Evolutionary conservation across 192 early-diverging fungal genomes (phyloP).

Genomic region (Diversispora epigaea): DNA sequence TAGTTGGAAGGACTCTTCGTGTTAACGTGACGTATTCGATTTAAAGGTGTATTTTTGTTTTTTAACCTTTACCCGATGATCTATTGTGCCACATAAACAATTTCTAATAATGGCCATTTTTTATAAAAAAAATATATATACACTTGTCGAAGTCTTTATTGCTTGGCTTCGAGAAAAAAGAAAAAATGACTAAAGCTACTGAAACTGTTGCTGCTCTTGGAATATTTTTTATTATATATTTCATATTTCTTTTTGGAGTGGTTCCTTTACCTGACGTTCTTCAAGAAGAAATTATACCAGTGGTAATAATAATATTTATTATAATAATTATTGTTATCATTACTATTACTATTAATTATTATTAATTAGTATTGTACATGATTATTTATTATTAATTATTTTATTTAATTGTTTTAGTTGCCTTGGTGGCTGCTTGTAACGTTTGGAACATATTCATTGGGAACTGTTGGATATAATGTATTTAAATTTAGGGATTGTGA

Average conservation of each 20-base stretch:
- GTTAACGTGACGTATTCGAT: no score
- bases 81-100: no score
- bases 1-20: no score
- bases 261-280: not conserved
- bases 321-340: not conserved
- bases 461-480: constrained; percentile 82
- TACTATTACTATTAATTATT: not conserved
- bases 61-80: no score
- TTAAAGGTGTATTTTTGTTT: no score
- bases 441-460: constrained; percentile 89
- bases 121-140: no score
- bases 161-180: no score
- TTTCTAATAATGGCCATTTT: no score
- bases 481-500: constrained; percentile 90
- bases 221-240: not conserved
- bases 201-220: not conserved
- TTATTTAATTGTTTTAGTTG: constrained; percentile 48
- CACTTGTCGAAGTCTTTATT: no score
- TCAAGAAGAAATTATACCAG: constrained; percentile 11
- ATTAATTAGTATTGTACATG: not conserved
- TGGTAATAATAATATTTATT: not conserved
- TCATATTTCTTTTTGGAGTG: not conserved
- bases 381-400: not conserved
- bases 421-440: constrained; percentile 77
- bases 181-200: constrained; percentile 14